Conservation (phyloP, 2,329 filamentous ascomycete genomes). For the Sclerotinia nivalis region DNA sequence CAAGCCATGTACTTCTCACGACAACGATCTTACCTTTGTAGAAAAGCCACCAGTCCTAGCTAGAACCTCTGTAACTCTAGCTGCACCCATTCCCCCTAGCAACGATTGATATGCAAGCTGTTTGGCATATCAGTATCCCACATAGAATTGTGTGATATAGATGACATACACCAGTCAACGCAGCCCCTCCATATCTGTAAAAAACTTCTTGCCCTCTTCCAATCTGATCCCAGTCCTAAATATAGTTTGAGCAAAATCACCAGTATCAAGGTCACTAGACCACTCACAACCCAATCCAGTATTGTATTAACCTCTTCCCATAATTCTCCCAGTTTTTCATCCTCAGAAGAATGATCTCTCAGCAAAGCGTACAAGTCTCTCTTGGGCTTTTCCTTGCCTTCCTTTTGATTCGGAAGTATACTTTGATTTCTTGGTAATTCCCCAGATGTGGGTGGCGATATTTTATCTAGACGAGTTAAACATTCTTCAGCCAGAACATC, state of each 20-base stretch:
- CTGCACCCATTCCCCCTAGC: slow-evolving; percentile 71
- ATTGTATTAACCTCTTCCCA: slow-evolving; percentile 68
- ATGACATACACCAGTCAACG: slow-evolving; percentile 55
- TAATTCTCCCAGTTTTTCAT: slow-evolving; percentile 56
- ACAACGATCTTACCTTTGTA: slow-evolving; percentile 45
- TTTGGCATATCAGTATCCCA: slow-evolving; percentile 12
- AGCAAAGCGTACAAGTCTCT: slow-evolving; percentile 66
- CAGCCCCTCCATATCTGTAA: slow-evolving; percentile 71
- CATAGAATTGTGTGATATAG: not conserved
- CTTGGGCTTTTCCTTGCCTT: slow-evolving; percentile 30
- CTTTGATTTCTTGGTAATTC: slow-evolving; percentile 35
- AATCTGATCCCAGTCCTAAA: slow-evolving; percentile 70
- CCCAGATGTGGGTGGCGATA: slow-evolving; percentile 50
- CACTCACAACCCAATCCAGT: slow-evolving; percentile 63
- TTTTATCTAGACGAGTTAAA: slow-evolving; percentile 61
- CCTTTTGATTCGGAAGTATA: slow-evolving; percentile 44
- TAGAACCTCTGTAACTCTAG: slow-evolving; percentile 71
- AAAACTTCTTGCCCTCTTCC: slow-evolving; percentile 73
- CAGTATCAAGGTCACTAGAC: not conserved
- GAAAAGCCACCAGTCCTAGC: slow-evolving; percentile 74
- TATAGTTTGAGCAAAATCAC: not conserved
- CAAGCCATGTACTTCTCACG: no score
- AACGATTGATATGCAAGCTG: slow-evolving; percentile 58
- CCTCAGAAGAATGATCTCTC: slow-evolving; percentile 54
- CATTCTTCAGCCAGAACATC: slow-evolving; percentile 69